Base-by-base conservation (phyloP, 116 monocot genomes). In the Phalaenopsis hybrid region DNA sequence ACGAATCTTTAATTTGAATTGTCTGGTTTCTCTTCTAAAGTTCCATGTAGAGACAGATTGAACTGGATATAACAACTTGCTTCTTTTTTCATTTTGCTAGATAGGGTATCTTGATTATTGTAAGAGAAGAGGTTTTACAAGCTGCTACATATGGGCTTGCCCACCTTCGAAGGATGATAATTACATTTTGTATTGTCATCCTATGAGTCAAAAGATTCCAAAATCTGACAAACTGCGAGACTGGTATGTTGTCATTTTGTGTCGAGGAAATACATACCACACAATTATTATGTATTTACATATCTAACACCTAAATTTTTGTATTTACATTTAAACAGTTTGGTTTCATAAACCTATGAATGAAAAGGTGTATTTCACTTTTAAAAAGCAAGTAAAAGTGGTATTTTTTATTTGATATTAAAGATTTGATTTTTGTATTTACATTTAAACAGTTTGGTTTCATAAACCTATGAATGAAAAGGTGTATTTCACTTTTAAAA, bases 41-140 rank as follows among this genome's bases (percentile, higher is more conserved):
- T 41, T 81, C 67, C 43, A 41, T 9, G n/a, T 58, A 44, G 43
- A n/a, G 49, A 28, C 61, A 51, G 45, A 61, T 12, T 3, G 67
- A 21, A 4, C 4, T n/a, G 67, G 67, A 67, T 21, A 67, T 67
- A 23, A 67, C 18, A 23, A 67, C 44, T 12, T 43, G 57, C 48
- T 73, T 46, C 69, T 41, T 21, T 20, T 85, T 8, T 82, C 49
- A 82, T 65, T 72, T 33, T 25, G 55, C 45, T 63, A 89, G 89
- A 89, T 89, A 51, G 89, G 82, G 52, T 89, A 89, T 79, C 81
- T 89, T 80, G 83, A 89, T 76, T 89, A 85, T 74, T 85, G 86
- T 77, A 89, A 87, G 81, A 89, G 78, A 78, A 59, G 81, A 44
- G 85, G 87, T 13, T 89, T 89, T 73, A 74, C 78, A 20, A 87